Conservation (phyloP, 2,329 filamentous ascomycete species). For the Fusarium sp. region DNA sequence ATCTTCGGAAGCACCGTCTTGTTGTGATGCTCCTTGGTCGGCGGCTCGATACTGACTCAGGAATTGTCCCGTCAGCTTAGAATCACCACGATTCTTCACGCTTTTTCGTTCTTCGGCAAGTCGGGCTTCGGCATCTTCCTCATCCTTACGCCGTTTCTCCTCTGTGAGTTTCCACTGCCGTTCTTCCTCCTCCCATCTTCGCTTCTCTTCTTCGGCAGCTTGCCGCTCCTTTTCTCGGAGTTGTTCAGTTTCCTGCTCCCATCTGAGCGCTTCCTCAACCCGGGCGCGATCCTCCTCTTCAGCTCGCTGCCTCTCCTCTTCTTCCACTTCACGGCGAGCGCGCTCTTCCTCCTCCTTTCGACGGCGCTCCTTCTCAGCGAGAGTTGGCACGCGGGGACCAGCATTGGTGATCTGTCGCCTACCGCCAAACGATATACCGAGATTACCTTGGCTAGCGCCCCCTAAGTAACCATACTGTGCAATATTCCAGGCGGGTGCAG, state of each 20-base stretch:
- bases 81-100: constrained; percentile 71
- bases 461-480: constrained; percentile 99
- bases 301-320: constrained; percentile 60
- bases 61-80: constrained; percentile 81
- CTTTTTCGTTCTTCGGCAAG: constrained; percentile 74
- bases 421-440: constrained; percentile 91
- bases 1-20: constrained; percentile 47
- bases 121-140: constrained; percentile 75
- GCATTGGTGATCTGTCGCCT: constrained; percentile 91
- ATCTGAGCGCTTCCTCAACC: constrained; percentile 71
- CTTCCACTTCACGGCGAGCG: constrained; percentile 63
- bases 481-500: constrained; percentile 96
- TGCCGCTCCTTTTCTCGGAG: constrained; percentile 69
- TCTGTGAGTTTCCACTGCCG: constrained; percentile 81
- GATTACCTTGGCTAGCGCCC: constrained; percentile 93
- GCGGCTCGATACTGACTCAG: constrained; percentile 87
- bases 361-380: constrained; percentile 84
- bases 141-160: constrained; percentile 75
- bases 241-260: constrained; percentile 72
- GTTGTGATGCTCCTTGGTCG: constrained; percentile 58
- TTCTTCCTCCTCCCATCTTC: constrained; percentile 82
- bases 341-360: constrained; percentile 70
- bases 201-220: constrained; percentile 73
- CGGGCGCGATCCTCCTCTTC: constrained; percentile 73
- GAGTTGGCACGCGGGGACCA: constrained; percentile 79